Base-by-base conservation (phyloP, 2,329 filamentous ascomycete genomes). In the Calonectria naviculata region DNA sequence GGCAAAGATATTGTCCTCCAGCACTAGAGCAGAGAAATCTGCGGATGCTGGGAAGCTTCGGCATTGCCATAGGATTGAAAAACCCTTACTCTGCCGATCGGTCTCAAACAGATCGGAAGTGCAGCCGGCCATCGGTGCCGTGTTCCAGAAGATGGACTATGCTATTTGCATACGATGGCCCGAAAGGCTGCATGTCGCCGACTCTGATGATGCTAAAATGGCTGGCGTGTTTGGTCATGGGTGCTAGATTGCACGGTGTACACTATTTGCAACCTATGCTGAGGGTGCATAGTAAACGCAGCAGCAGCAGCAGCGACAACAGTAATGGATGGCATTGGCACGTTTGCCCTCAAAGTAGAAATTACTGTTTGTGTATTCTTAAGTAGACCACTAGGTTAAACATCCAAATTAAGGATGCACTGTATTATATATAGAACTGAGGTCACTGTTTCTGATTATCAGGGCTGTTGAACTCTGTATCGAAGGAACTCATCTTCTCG, bases 1-100 rank as follows among this genome's bases (percentile, higher is more conserved):
- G 95, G 95, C 6, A 93, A 91, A 85, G 85, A 84, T 8, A 80
- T 88, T 65, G 86, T 90, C 52, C 76, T 91, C 75, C 82, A 89
- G 78, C 90, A 92, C 65, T 85, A 73, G 72, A 52, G 26, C 28
- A 6, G 28, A 36, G 21, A 24, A 47, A 9, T 17, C 28, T 31
- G 34, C 19, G n/a, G 24, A 38, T 26, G 6, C 4, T 9, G 13
- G 34, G 24, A 36, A 38, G 12, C 3, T 19, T 34, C 21, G 52
- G 31, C 52, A 38, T 24, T 19, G 31, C 2, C n/a, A 56, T 26
- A 21, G 52, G 31, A 26, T 26, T 17, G 31, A 24, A 26, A 19
- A 26, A 26, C 31, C 13, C 21, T 24, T 13, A 38, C 29, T 34
- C 21, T 17, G 34, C 21, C 34, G 31, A 36, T 13, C 6, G 31